These are phyloP conservation scores for Trichoderma koningii DNA, from an alignment of 2,329 filamentous ascomycete genomes.

Conservation along the genomic window DNA sequence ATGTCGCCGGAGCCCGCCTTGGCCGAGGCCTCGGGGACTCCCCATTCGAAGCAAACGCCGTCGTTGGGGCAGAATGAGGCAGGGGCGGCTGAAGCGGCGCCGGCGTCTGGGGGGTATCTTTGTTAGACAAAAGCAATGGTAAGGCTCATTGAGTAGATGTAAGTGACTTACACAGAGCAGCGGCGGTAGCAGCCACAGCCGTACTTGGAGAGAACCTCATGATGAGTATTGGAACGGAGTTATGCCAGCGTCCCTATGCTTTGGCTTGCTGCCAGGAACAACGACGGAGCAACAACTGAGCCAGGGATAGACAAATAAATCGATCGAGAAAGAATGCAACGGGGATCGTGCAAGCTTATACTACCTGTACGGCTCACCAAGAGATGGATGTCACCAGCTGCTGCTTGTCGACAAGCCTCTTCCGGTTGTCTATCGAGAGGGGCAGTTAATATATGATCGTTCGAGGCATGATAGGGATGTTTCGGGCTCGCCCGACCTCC, in stretches of 20 bases:
- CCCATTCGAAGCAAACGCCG: constrained; percentile 58
- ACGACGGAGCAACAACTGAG: too few species aligned
- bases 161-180: constrained; percentile 29
- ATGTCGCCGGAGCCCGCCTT: constrained; percentile 55
- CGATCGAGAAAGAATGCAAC: neutral
- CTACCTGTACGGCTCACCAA: neutral
- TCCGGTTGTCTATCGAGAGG: neutral
- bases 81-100: constrained; percentile 34
- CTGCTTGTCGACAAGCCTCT: constrained; percentile 2
- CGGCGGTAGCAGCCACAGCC: constrained; percentile 24
- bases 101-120: constrained; percentile 24
- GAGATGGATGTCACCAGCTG: constrained; percentile 4
- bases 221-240: neutral
- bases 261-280: neutral
- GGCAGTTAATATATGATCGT: constrained; percentile 7
- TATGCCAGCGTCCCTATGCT: neutral
- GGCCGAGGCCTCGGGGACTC: constrained; percentile 53
- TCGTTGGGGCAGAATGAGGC: constrained; percentile 46
- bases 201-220: constrained; percentile 27
- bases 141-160: neutral
- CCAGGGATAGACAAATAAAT: too few species aligned
- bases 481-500: constrained; percentile 5
- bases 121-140: neutral
- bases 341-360: constrained; percentile 6
- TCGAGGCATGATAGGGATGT: constrained; percentile 7